Evolutionary conservation across 2,329 filamentous ascomycete species (phyloP), one percentile per base, ranked within the genome.

Genomic region (Fusarium mangiferae): DNA sequence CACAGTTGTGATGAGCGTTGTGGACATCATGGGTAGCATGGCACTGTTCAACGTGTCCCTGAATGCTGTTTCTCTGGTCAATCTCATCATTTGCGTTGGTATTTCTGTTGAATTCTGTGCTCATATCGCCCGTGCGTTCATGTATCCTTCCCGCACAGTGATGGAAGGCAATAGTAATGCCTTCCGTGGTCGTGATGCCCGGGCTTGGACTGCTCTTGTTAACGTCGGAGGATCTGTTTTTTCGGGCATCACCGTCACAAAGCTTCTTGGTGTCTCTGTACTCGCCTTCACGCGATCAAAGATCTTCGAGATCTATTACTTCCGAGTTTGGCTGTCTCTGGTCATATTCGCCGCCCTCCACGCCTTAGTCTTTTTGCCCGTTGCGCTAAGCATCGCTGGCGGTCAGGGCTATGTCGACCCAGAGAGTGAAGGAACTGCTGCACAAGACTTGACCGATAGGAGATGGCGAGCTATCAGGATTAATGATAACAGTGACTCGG

Each of bases 231-330:
- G 93, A 11, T 96, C 93, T 51, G 97, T 99, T 18, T 97, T 99
- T 79, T 97, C 93, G 38, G 96, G 96, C 5, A 99, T 99, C 81
- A 98, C 96, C 0, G 87, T 99, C 59, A 99, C 96, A 5, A 99
- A 99, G 83, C 88, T 99, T 3, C 86, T 99, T 5, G 96, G 96
- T 7, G 96, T 99, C 1, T 92, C 89, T 51, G 96, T 99, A 41
- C 86, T 99, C 26, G 96, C 96, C 0, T 99, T 98, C 79, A 99
- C 96, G 13, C 87, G 94, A 58, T 97, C 94, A 82, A 99, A 98
- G 89, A 99, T 99, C 80, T 99, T 99, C 78, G 97, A 99, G 85
- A 94, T 99, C 66, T 99, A 99, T 84, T 99, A 99, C 84, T 99
- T 99, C 88, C 90, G 96, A 48, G 93, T 99, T 48, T 99, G 96